Evolutionary conservation across 495 filamentous ascomycete genomes (phyloP).

Genomic region (Podospora bellae-mahoneyi): DNA sequence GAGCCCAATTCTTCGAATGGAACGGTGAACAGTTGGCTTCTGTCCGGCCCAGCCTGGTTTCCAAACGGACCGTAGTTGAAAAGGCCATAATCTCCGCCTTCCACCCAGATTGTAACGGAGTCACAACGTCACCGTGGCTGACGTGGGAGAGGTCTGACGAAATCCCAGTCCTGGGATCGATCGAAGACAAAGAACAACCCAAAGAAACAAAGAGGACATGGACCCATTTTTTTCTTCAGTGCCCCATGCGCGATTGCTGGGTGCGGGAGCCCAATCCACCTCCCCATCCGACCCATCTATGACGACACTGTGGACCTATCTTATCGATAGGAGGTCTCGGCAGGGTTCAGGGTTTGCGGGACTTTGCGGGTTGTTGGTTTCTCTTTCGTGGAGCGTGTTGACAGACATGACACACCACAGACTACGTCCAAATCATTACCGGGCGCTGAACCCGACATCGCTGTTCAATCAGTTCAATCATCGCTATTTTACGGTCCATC

Average conservation of each 20-base stretch:
- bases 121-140: neutral
- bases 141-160: neutral
- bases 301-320: neutral
- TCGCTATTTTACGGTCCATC: neutral
- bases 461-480: neutral
- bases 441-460: neutral
- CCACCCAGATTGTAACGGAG: neutral
- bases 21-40: neutral
- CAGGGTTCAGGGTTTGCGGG: neutral
- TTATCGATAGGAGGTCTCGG: neutral
- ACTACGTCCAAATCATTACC: neutral
- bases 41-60: neutral
- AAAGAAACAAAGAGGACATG: neutral
- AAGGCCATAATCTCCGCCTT: neutral
- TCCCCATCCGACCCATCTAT: neutral
- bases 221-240: neutral
- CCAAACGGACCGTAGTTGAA: neutral
- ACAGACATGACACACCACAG: neutral
- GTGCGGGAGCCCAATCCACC: no score
- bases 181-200: neutral
- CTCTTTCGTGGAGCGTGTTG: neutral
- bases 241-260: no score
- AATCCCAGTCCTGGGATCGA: neutral
- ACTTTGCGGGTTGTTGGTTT: neutral
- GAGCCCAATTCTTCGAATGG: neutral